Evolutionary conservation across 306 rosid species (phyloP).

Genomic region (Mucuna pruriens): DNA sequence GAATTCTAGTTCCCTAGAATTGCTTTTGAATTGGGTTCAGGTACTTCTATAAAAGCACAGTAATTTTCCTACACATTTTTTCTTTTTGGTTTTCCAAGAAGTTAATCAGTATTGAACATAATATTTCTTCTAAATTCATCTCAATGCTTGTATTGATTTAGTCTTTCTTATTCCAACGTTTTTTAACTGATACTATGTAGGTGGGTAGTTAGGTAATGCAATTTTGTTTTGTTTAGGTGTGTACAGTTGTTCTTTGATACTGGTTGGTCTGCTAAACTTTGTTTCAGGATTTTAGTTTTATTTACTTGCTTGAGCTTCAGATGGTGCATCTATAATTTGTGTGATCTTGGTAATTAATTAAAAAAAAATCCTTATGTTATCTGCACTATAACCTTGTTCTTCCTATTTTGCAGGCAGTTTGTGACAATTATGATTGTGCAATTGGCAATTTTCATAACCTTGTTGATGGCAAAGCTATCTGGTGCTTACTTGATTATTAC

Average conservation of each 20-base stretch:
- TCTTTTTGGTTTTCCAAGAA: not conserved
- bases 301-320: not conserved
- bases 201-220: conserved; percentile 12
- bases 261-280: not conserved
- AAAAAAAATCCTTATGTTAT: not conserved
- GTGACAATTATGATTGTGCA: conserved; percentile 66
- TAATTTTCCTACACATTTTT: conserved; percentile 7
- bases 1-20: conserved; percentile 64
- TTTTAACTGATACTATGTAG: not conserved
- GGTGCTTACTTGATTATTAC: conserved; percentile 95
- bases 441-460: conserved; percentile 64
- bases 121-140: conserved; percentile 19
- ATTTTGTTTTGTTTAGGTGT: not conserved
- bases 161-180: not conserved
- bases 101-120: not conserved
- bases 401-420: conserved; percentile 69
- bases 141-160: conserved; percentile 13
- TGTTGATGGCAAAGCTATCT: conserved; percentile 94
- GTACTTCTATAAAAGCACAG: conserved; percentile 42
- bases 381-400: not conserved
- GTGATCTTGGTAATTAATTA: not conserved
- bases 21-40: conserved; percentile 91
- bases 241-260: not conserved
- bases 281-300: not conserved
- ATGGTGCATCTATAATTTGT: conserved; percentile 14